Evolutionary conservation across 352 stramenopile species (phyloP).

Genomic region (Phytophthora ohioensis): DNA sequence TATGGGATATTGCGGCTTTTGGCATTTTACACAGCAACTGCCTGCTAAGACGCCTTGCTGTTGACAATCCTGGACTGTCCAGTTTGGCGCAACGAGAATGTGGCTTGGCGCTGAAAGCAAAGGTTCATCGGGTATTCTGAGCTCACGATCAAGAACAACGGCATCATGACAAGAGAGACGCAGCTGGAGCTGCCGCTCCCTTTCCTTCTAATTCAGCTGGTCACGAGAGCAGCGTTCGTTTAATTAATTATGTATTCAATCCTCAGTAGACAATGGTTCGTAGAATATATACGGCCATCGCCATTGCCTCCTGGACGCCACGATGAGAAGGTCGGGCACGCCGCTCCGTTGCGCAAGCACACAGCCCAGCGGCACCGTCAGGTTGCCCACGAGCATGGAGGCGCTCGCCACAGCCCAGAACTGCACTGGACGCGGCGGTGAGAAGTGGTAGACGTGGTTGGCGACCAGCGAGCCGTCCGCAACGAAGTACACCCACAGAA

Average conservation of each 20-base stretch:
- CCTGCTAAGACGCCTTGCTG: background rate
- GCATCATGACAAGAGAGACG: no score
- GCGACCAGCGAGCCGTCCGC: slow-evolving; percentile 37
- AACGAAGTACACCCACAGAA: slow-evolving; percentile 44
- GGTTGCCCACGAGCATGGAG: slow-evolving; percentile 41
- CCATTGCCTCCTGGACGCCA: slow-evolving; percentile 2
- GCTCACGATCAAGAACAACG: no score
- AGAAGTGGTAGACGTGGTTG: slow-evolving; percentile 52
- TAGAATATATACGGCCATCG: slow-evolving; percentile 1
- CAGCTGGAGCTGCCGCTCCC: no score
- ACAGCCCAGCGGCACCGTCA: slow-evolving; percentile 42
- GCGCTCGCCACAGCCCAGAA: slow-evolving; percentile 46
- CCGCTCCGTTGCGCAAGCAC: slow-evolving; percentile 36
- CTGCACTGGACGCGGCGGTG: slow-evolving; percentile 40
- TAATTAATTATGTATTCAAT: background rate
- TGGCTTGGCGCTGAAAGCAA: no score
- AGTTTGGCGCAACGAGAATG: background rate
- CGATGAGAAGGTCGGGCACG: slow-evolving; percentile 27
- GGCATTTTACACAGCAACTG: background rate
- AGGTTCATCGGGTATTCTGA: no score
- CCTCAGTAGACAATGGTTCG: background rate
- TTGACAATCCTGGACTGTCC: background rate
- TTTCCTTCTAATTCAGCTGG: no score
- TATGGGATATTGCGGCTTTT: slow-evolving; percentile 22
- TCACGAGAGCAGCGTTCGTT: no score